A percentile compares a stretch with the other conserved stretches of the same genome.
Conservation (phyloP, 192 early-diverging fungal species). For the Haplosporangium gracile region DNA sequence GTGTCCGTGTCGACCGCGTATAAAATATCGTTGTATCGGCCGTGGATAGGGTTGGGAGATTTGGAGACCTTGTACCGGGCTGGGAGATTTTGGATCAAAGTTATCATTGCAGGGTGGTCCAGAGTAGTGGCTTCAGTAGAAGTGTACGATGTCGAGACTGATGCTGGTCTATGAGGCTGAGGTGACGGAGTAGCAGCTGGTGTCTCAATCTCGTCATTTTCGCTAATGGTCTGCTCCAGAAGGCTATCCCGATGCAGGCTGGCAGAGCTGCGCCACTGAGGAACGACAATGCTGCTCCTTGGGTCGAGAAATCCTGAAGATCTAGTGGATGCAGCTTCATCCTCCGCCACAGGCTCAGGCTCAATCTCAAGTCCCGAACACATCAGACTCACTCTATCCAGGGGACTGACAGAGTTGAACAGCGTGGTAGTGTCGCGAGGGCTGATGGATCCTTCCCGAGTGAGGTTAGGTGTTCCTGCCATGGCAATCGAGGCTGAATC, state of each 20-base stretch:
- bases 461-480: not conserved
- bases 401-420: conserved; percentile 59
- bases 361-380: conserved; percentile 31
- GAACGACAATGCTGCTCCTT: conserved; percentile 6
- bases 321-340: not conserved
- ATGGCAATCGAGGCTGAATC: not conserved
- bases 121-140: conserved; percentile 15
- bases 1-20: conserved; percentile 52
- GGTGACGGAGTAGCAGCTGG: not conserved
- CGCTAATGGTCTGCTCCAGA: not conserved
- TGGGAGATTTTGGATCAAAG: conserved; percentile 52
- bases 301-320: not conserved
- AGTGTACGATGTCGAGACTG: conserved; percentile 19
- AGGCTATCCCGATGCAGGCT: conserved; percentile 8
- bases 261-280: conserved; percentile 6
- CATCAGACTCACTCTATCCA: conserved; percentile 57
- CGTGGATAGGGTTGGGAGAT: conserved; percentile 47
- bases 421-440: conserved; percentile 19
- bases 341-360: not conserved
- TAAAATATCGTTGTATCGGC: conserved; percentile 57
- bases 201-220: conserved; percentile 7
- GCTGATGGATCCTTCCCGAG: conserved; percentile 5
- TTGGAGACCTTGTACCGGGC: conserved; percentile 56
- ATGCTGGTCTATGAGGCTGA: conserved; percentile 8
- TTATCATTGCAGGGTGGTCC: conserved; percentile 26